Evolutionary conservation across 1,139 yeast genomes (phyloP), one percentile per base, ranked within the genome.

Genomic region (Saccharomycopsis hybrid): DNA sequence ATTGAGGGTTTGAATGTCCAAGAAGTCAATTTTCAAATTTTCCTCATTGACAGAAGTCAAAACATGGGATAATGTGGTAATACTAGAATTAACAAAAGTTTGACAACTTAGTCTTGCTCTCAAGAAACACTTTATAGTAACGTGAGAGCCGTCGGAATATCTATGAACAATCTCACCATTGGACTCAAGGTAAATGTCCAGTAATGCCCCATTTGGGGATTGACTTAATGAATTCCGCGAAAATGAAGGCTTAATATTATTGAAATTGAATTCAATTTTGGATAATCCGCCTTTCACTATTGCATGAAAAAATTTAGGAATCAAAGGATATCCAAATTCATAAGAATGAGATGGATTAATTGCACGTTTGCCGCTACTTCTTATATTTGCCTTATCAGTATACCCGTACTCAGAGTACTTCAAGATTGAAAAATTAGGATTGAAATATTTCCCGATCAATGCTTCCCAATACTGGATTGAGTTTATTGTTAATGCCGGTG

Each of bases 401-500:
- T 40, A 11, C n/a, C 8, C 13, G 30, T 40, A 40, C n/a, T 38
- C 43, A 9, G 39, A n/a, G 30, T 25, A 36, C 27, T 36, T 43
- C 32, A 43, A 36, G 4, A 43, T 35, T 8, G 46, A 43, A 3
- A 24, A 24, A 8, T 9, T 31, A 18, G 41, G 31, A 28, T 33
- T 43, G 41, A 51, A 51, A 35, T 39, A 51, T n/a, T 48, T 51
- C 7, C 50, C 44, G 8, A 51, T 38, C 9, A 51, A 28, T 9
- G 47, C 47, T 30, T 51, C 45, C 54, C 54, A 51, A 41, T 42
- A 47, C 32, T 42, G 50, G 2, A 50, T 18, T 8, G 39, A 5
- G 8, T 48, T 42, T 3, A 33, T 27, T 4, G 49, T 39, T 41
- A 46, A 41, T 4, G 25, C 28, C 8, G 44, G 31, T 11, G 29